These are phyloP conservation scores for Metschnikowia santaceciliae DNA, from an alignment of 805 yeast genomes.

Conservation along the genomic window DNA sequence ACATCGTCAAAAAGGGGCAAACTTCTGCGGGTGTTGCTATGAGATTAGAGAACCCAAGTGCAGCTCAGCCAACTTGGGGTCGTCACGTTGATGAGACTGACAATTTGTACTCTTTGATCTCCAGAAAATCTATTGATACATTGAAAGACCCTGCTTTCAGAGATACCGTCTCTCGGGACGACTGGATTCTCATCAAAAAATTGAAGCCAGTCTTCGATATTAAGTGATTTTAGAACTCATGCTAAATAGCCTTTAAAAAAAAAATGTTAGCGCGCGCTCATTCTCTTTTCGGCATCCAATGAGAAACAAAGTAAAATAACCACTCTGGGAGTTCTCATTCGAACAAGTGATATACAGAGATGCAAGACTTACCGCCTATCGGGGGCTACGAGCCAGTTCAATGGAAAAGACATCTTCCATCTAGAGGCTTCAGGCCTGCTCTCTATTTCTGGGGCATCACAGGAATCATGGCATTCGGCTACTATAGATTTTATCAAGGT, in stretches of 20 bases:
- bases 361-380: conserved; percentile 84
- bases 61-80: conserved; percentile 97
- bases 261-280: not conserved
- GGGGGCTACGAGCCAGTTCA: conserved; percentile 84
- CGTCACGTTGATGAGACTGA: conserved; percentile 97
- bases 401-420: conserved; percentile 84
- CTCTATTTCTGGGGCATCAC: conserved; percentile 63
- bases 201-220: conserved; percentile 88
- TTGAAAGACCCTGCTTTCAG: conserved; percentile 98
- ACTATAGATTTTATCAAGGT: conserved; percentile 60
- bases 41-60: conserved; percentile 89
- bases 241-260: conserved; percentile 2
- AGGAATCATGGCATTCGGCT: conserved; percentile 67
- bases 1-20: conserved; percentile 85
- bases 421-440: conserved; percentile 79
- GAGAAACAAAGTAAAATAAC: conserved; percentile 11
- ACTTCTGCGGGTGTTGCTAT: conserved; percentile 98
- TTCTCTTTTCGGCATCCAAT: conserved; percentile 15
- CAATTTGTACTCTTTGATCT: conserved; percentile 79
- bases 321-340: conserved; percentile 1
- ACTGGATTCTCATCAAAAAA: conserved; percentile 88
- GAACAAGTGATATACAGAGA: conserved; percentile 9
- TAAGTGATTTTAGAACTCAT: conserved; percentile 34
- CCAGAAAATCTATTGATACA: conserved; percentile 92
- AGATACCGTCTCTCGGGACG: conserved; percentile 88